Conservation (phyloP, 2,329 filamentous ascomycete genomes). For the Corynespora cassiicola region DNA sequence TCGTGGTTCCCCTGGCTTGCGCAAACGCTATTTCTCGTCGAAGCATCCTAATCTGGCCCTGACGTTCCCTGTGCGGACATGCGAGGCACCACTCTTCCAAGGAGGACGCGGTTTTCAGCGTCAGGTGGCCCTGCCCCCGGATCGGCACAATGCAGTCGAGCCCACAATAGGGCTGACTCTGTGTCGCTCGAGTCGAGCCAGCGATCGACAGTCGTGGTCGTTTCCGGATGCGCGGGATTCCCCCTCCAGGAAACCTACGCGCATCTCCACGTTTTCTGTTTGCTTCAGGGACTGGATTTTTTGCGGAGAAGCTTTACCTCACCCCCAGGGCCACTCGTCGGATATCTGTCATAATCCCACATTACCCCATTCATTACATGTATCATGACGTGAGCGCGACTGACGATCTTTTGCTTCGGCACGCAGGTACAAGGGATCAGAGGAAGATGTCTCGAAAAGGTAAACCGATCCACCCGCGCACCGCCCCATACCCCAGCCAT, state of each 20-base stretch:
- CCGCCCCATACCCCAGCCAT: not conserved
- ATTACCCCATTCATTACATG: not conserved
- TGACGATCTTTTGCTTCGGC: constrained; percentile 3
- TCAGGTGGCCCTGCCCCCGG: no score
- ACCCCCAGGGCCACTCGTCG: not conserved
- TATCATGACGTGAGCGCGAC: not conserved
- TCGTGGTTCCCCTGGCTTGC: not conserved
- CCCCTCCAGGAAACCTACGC: no score
- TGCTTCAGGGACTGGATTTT: no score
- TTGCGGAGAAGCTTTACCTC: not conserved
- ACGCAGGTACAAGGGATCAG: constrained; percentile 14
- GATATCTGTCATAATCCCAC: no score
- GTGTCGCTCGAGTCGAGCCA: no score
- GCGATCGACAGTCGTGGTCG: no score
- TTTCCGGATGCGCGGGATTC: no score
- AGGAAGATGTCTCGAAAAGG: constrained; percentile 16
- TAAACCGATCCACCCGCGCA: no score
- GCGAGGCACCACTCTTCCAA: no score
- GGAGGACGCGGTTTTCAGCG: no score
- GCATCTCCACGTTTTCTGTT: no score
- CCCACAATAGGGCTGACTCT: constrained; percentile 2
- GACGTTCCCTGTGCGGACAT: no score
- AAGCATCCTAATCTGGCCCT: not conserved
- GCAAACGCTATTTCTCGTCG: not conserved
- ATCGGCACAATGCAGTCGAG: not conserved